phyloP scores from a whole-genome alignment of 352 stramenopile species.

The Phytophthora macrochlamydospora region DNA sequence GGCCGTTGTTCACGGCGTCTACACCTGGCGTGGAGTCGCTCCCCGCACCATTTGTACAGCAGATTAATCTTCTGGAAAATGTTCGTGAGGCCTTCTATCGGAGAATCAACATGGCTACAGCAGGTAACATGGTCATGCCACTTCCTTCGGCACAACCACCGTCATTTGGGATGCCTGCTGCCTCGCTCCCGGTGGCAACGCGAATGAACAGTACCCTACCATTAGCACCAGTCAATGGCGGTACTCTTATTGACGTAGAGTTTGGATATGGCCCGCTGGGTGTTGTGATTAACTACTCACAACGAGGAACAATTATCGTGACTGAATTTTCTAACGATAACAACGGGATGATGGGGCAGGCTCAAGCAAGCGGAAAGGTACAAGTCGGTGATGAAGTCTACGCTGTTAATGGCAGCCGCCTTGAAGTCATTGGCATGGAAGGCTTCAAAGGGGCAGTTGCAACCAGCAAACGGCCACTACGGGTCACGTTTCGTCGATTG shows the following conservation, averaged over 20 bases:
- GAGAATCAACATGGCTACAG: conserved; percentile 25
- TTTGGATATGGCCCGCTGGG: conserved; percentile 75
- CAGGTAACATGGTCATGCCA: background rate
- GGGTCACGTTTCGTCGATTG: conserved; percentile 70
- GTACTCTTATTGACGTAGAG: conserved; percentile 63
- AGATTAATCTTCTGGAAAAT: conserved; percentile 71
- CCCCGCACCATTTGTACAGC: conserved; percentile 74
- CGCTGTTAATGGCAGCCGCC: conserved; percentile 68
- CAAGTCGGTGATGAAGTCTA: conserved; percentile 79
- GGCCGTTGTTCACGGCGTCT: conserved; percentile 49
- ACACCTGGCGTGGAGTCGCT: conserved; percentile 59
- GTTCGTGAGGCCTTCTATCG: conserved; percentile 49
- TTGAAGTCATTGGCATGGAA: conserved; percentile 81
- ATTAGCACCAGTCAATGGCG: conserved; percentile 17
- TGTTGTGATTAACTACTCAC: conserved; percentile 87
- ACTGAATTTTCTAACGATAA: conserved; percentile 78
- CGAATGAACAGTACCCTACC: conserved; percentile 13
- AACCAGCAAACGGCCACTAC: conserved; percentile 60
- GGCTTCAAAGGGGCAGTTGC: conserved; percentile 78
- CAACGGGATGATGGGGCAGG: conserved; percentile 71
- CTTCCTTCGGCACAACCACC: conserved; percentile 17
- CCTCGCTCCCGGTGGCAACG: conserved; percentile 9
- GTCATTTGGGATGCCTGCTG: conserved; percentile 17
- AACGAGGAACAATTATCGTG: conserved; percentile 71
- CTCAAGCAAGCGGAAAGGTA: conserved; percentile 72